Evolutionary conservation across 768 basidiomycete species (phyloP).

Genomic region (Pleurotus ostreatus): DNA sequence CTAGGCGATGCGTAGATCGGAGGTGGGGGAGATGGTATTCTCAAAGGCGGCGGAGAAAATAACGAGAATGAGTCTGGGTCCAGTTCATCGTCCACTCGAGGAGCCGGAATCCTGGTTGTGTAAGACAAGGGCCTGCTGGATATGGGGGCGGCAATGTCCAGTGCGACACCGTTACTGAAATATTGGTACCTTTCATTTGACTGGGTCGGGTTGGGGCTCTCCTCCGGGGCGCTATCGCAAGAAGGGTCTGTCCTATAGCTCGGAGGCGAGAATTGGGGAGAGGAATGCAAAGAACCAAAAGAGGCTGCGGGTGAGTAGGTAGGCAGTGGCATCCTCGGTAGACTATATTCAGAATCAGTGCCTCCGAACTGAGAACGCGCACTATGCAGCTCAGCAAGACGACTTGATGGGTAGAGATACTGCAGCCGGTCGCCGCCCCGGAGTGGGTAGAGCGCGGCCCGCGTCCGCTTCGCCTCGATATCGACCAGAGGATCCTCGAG

Average conservation of each 20-base stretch:
- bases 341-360: too few species aligned
- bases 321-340: neutral
- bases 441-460: neutral
- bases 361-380: too few species aligned
- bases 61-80: neutral
- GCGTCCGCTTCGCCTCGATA: neutral
- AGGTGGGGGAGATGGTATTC: slow-evolving; percentile 2
- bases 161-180: too few species aligned
- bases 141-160: too few species aligned
- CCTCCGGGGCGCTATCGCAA: neutral
- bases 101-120: neutral
- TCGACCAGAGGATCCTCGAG: neutral
- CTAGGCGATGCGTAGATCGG: neutral
- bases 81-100: neutral
- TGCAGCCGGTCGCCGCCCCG: too few species aligned
- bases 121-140: too few species aligned
- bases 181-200: too few species aligned
- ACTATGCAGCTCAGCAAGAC: neutral
- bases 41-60: neutral
- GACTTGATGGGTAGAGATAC: neutral
- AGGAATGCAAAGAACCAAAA: neutral
- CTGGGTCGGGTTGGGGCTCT: too few species aligned
- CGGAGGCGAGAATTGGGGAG: neutral
- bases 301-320: neutral
- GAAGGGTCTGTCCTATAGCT: slow-evolving; percentile 1